These are phyloP conservation scores for Talaromyces trachyspermus DNA, from an alignment of 495 filamentous ascomycete genomes.

Conservation along the genomic window DNA sequence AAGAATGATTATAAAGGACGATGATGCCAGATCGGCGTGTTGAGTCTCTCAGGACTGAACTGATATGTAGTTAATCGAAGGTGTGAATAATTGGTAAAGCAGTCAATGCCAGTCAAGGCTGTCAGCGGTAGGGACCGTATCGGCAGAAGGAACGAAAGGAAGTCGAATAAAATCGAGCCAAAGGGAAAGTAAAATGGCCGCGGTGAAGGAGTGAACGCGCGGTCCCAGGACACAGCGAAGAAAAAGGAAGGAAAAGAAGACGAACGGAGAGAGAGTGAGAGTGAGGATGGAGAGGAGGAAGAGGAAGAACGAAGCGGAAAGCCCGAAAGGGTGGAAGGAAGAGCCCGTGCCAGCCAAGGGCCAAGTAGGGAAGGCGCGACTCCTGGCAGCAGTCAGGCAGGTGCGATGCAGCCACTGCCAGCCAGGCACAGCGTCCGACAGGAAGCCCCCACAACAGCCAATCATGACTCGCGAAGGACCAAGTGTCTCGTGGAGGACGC, in stretches of 20 bases:
- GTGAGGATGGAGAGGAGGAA: constrained; percentile 1
- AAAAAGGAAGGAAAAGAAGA: constrained; percentile 1
- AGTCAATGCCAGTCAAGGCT: constrained; percentile 2
- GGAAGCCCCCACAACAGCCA: too few relatives aligned
- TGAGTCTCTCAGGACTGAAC: background rate
- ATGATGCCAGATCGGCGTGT: constrained; percentile 3
- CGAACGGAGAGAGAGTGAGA: constrained; percentile 1
- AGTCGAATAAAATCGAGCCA: background rate
- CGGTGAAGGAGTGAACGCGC: constrained; percentile 12
- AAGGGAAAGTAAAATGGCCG: background rate
- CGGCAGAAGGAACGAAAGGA: background rate
- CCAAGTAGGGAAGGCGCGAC: too few relatives aligned
- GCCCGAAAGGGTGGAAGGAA: too few relatives aligned
- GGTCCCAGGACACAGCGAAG: constrained; percentile 5
- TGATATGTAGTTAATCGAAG: background rate
- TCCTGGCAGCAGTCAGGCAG: too few relatives aligned
- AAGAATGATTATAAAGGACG: background rate
- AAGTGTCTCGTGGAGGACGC: too few relatives aligned
- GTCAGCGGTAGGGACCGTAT: constrained; percentile 1
- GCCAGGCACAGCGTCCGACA: too few relatives aligned
- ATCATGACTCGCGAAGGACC: too few relatives aligned
- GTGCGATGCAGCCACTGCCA: too few relatives aligned
- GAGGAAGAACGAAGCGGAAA: too few relatives aligned
- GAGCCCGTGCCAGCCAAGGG: too few relatives aligned
- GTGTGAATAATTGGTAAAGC: background rate